These are phyloP conservation scores for Septoria linicola DNA, from an alignment of 2,329 filamentous ascomycete genomes.

Conservation along the genomic window DNA sequence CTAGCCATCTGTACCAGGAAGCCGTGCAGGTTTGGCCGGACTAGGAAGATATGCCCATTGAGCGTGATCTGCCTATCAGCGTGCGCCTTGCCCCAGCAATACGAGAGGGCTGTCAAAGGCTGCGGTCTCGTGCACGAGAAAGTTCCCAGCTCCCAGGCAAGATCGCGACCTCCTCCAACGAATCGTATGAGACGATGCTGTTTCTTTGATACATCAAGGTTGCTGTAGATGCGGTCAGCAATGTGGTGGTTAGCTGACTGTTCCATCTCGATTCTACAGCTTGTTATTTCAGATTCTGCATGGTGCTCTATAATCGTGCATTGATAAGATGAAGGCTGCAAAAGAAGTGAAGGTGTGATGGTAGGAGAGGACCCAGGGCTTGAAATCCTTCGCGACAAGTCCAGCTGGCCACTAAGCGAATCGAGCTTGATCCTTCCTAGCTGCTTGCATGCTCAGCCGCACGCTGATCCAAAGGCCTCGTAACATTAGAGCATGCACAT, in stretches of 20 bases:
- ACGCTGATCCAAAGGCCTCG: not conserved
- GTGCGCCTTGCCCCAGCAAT: constrained; percentile 11
- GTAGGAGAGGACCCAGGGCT: not conserved
- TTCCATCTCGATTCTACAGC: no score
- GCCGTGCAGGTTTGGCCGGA: constrained; percentile 13
- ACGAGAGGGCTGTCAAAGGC: constrained; percentile 17
- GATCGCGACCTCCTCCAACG: constrained; percentile 3
- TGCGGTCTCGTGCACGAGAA: constrained; percentile 18
- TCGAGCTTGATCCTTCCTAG: constrained; percentile 1
- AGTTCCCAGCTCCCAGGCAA: constrained; percentile 11
- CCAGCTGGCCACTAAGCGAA: not conserved
- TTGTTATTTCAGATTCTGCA: no score
- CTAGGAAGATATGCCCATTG: constrained; percentile 6
- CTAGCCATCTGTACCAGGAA: constrained; percentile 10
- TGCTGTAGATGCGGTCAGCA: not conserved
- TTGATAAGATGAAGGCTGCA: not conserved
- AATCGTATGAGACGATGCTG: constrained; percentile 9
- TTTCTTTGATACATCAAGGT: constrained; percentile 5
- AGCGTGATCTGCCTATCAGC: constrained; percentile 6
- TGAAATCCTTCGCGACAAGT: not conserved
- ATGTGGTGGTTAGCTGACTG: constrained; percentile 6
- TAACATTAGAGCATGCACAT: no score
- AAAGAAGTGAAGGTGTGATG: not conserved
- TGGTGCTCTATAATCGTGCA: no score
- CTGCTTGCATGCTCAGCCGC: constrained; percentile 9